Evolutionary conservation across 1,139 yeast genomes (phyloP), one percentile per base, ranked within the genome.

Genomic region (Geotrichum klebahnii): DNA sequence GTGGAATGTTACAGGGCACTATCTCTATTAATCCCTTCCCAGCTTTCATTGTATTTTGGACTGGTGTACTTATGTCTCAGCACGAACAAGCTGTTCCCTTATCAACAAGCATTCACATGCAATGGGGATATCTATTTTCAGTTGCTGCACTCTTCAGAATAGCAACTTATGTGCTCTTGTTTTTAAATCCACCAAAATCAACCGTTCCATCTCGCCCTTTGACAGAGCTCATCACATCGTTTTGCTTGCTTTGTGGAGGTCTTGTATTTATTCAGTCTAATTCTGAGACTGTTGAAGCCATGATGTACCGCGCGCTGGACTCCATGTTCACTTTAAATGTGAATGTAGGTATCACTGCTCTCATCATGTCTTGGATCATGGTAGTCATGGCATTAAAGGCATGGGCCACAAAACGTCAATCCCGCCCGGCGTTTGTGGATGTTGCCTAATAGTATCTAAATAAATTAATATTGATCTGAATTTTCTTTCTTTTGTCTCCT

Each of bases 361-460:
- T 92, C 49, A 57, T 88, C n/a, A 89, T 92, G 96, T 84, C 87
- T 1, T 89, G 96, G 95, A 80, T 82, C 54, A 86, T 88, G 89
- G 52, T 71, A 5, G 71, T 88, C 24, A 78, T 86, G 65, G 76
- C 84, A 46, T 70, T 85, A 68, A 84, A 64, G 53, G 67, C 51
- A 20, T 47, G 46, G 46, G 51, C 44, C 16, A 39, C 44, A 6
- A 23, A 40, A n/a, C 29, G 50, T 4, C 26, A 19, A 22, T 3
- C 36, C 17, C 14, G 36, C 9, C 26, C 12, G n/a, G 9, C 26
- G 23, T 36, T 19, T 17, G 39, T 10, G 20, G 12, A 36, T 20
- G 8, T 24, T 36, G 2, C 16, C 37, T 29, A 12, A 14, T 29
- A 29, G 14, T 29, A 29, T 14, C 3, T 14, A 29, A n/a, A 29